Evolutionary conservation across 441 rosid species (phyloP).

Genomic region (Sinapis alba): DNA sequence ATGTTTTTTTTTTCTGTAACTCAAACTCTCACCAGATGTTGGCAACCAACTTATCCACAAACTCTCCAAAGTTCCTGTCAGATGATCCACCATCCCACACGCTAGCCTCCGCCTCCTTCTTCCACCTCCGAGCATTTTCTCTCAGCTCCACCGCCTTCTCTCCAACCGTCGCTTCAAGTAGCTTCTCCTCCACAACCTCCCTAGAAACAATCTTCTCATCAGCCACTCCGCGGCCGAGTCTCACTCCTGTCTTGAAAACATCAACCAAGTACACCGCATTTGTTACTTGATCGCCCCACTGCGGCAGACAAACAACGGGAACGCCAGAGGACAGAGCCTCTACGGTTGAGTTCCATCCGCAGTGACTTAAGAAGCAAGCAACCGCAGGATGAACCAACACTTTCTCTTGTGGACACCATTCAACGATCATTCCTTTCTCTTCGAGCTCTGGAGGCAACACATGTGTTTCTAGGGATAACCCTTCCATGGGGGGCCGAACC

Average conservation of each 20-base stretch:
- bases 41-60: slow-evolving; percentile 24
- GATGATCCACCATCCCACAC: slow-evolving; percentile 22
- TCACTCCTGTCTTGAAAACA: slow-evolving; percentile 30
- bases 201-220: slow-evolving; percentile 1
- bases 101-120: not conserved
- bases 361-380: slow-evolving; percentile 7
- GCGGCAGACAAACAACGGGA: slow-evolving; percentile 24
- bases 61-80: not conserved
- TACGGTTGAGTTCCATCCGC: slow-evolving; percentile 39
- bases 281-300: not conserved
- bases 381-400: slow-evolving; percentile 1
- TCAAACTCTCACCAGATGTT: too few relatives aligned
- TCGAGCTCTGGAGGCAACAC: not conserved
- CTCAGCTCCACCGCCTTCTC: slow-evolving; percentile 7
- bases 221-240: slow-evolving; percentile 14
- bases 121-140: slow-evolving; percentile 15
- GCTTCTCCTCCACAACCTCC: slow-evolving; percentile 8
- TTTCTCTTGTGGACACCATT: slow-evolving; percentile 6
- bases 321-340: slow-evolving; percentile 17
- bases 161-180: slow-evolving; percentile 16
- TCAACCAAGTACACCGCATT: slow-evolving; percentile 3
- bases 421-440: not conserved
- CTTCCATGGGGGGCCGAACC: slow-evolving; percentile 47
- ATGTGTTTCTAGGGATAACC: slow-evolving; percentile 3
- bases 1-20: too few relatives aligned